Conservation (phyloP, 768 basidiomycete genomes). For the Lactarius psammicola region DNA sequence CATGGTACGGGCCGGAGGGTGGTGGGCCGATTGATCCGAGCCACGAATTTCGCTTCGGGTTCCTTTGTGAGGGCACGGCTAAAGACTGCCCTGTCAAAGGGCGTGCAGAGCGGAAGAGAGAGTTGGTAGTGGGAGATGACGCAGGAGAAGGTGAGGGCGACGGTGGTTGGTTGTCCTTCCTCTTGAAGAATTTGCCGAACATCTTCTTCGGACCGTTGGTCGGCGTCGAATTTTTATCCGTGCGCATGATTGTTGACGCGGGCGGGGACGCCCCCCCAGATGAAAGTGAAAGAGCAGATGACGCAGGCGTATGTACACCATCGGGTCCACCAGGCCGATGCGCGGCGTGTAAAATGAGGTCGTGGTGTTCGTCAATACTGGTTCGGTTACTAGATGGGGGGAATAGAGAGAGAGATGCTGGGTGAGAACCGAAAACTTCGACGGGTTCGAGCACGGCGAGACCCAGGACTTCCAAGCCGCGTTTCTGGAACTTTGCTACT, state of each 20-base stretch:
- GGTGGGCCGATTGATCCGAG: slow-evolving; percentile 16
- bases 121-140: slow-evolving; percentile 11
- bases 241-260: slow-evolving; percentile 30
- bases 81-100: slow-evolving; percentile 13
- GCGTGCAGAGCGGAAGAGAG: slow-evolving; percentile 14
- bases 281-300: slow-evolving; percentile 27
- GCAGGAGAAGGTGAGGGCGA: slow-evolving; percentile 19
- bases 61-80: slow-evolving; percentile 5
- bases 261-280: slow-evolving; percentile 26
- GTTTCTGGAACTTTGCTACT: slow-evolving; percentile 69
- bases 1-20: slow-evolving; percentile 18
- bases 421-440: slow-evolving; percentile 57
- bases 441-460: slow-evolving; percentile 78
- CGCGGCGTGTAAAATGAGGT: background rate
- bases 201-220: slow-evolving; percentile 53
- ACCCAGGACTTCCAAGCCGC: slow-evolving; percentile 74
- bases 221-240: slow-evolving; percentile 31
- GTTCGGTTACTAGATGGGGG: slow-evolving; percentile 33
- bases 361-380: slow-evolving; percentile 33
- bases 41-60: slow-evolving; percentile 30
- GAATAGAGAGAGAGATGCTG: slow-evolving; percentile 21
- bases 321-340: slow-evolving; percentile 16
- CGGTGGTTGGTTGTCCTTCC: slow-evolving; percentile 39
- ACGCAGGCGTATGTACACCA: slow-evolving; percentile 23
- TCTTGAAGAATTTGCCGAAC: slow-evolving; percentile 72